Evolutionary conservation across 208 protist genomes (phyloP), one percentile per base, ranked within the genome.

Genomic region (Acanthamoeba pearcei): DNA sequence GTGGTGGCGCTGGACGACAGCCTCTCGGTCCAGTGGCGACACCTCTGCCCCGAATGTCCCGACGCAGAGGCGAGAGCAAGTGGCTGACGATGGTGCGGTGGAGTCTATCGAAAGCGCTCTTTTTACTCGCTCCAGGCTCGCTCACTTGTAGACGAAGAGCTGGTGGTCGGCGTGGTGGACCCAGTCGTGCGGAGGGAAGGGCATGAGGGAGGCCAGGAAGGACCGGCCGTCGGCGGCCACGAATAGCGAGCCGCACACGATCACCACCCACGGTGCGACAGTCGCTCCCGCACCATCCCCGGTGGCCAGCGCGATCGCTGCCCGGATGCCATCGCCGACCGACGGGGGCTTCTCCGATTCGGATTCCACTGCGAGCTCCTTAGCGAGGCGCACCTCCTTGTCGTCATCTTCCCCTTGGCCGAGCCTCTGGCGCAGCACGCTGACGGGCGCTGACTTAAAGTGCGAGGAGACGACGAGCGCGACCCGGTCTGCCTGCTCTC

Each of bases 171-270:
- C 74, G 74, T 82, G 38, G 29, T 82, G 74, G 17, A 82, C 38
- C 74, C 74, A 82, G 24, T 82, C 74, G 10, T 53, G 32, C 5
- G 74, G 22, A 1, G 74, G 74, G 74, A 82, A 82, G 8, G 74
- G 74, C 5, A 82, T 49, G 74, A 82, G 32, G 15, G 74, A 53
- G 15, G 42, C 46, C 74, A 82, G 9, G 74, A 55, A 82, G 42
- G 5, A 24, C 9, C 74, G 74, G 29, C 27, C 74, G 38, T 82
- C 74, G 8, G 74, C 74, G 5, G 74, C 46, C 74, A 51, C 29
- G 74, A 82, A 82, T 13, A 82, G 74, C 32, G 74, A 82, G 46
- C 74, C 74, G 74, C 74, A 82, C 3, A 82, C 74, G 17, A 82
- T 27, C 74, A 82, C 74, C 15, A 27, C 74, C 35, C 74, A 82